Conservation (phyloP, 1,284 basidiomycete genomes). For the Cystobasidium slooffiae region DNA sequence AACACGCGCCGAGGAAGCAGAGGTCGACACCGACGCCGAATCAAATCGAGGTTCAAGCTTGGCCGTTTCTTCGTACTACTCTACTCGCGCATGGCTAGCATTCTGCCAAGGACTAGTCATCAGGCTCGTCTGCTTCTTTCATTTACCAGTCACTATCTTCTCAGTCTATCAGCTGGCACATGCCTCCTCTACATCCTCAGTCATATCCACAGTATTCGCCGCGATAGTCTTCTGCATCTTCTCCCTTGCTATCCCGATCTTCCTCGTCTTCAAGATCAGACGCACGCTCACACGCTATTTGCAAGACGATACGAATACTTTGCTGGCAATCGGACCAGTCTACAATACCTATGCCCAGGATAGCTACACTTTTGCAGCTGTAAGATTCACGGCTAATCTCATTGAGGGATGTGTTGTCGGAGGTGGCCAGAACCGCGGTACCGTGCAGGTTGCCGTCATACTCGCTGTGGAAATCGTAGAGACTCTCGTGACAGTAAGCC, state of each 20-base stretch:
- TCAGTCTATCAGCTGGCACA: constrained; percentile 65
- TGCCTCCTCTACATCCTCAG: constrained; percentile 62
- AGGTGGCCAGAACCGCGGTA: constrained; percentile 84
- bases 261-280: constrained; percentile 74
- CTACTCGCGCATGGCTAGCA: constrained; percentile 35
- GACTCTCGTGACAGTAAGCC: constrained; percentile 69
- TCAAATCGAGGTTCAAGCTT: constrained; percentile 1
- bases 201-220: constrained; percentile 70
- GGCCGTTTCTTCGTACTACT: constrained; percentile 22
- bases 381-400: constrained; percentile 80
- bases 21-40: neutral
- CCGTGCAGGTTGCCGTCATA: constrained; percentile 86
- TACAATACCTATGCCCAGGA: constrained; percentile 94
- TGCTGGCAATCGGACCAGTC: constrained; percentile 88
- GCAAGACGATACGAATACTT: constrained; percentile 88
- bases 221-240: constrained; percentile 76
- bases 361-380: constrained; percentile 81
- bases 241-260: constrained; percentile 74
- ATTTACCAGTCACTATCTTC: constrained; percentile 32
- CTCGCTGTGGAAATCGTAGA: constrained; percentile 80
- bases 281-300: constrained; percentile 83
- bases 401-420: constrained; percentile 81
- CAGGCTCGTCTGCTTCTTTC: constrained; percentile 77
- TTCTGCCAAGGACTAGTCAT: constrained; percentile 81
- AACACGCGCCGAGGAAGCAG: constrained; percentile 5